Evolutionary conservation across 352 stramenopile genomes (phyloP).

Genomic region (Blastocystis sp.): DNA sequence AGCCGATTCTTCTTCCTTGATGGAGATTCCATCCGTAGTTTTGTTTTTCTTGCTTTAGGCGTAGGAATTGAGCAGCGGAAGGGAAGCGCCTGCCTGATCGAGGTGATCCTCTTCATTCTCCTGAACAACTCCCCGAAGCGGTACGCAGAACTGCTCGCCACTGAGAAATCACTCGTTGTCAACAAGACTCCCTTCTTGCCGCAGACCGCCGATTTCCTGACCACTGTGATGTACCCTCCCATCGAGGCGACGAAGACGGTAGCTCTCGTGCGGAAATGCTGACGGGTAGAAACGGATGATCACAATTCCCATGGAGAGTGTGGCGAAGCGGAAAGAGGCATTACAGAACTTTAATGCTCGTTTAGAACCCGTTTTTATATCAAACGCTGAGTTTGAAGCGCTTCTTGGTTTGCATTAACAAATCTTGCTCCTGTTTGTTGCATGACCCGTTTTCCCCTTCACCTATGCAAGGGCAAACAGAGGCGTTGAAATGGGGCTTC

Average conservation of each 20-base stretch:
- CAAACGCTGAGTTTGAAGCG: conserved; percentile 30
- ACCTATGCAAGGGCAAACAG: conserved; percentile 2
- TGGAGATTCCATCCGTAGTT: conserved; percentile 30
- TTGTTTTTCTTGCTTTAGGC: not conserved
- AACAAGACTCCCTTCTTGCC: conserved; percentile 2
- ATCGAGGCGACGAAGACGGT: conserved; percentile 8
- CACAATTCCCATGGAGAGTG: conserved; percentile 1
- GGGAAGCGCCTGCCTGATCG: not conserved
- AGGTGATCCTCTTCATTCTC: conserved; percentile 52
- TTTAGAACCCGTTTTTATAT: conserved; percentile 12
- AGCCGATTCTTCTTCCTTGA: conserved; percentile 56
- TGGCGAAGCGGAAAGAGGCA: conserved; percentile 8
- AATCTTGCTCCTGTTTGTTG: conserved; percentile 47
- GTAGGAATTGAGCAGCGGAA: conserved; percentile 62
- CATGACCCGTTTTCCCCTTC: not conserved
- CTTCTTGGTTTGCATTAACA: conserved; percentile 26
- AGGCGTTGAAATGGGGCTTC: not conserved
- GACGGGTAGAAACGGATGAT: conserved; percentile 36
- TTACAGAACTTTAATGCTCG: not conserved
- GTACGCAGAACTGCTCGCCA: not conserved
- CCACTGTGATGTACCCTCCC: conserved; percentile 42
- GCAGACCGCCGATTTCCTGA: not conserved
- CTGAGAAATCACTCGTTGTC: not conserved
- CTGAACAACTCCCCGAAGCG: conserved; percentile 31
- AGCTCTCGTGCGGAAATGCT: not conserved